These are phyloP conservation scores for Hypocreales sp. DNA, from an alignment of 2,329 filamentous ascomycete species.

Conservation along the genomic window DNA sequence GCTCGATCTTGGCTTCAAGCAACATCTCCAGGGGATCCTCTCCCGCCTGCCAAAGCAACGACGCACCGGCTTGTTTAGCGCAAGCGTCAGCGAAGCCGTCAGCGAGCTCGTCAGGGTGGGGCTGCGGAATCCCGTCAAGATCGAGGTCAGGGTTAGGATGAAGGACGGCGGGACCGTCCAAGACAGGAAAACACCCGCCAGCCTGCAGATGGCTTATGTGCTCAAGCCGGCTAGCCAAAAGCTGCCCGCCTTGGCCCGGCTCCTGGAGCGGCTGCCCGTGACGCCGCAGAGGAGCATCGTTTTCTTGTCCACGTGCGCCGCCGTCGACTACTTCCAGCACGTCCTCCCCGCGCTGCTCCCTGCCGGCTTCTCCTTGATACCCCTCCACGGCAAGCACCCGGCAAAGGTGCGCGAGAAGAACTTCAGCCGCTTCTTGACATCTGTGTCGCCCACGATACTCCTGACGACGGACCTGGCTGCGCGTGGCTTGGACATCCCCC, in stretches of 20 bases:
- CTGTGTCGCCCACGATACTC: constrained; percentile 62
- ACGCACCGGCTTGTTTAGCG: constrained; percentile 85
- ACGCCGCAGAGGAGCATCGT: constrained; percentile 74
- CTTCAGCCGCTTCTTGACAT: constrained; percentile 63
- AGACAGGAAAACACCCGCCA: constrained; percentile 80
- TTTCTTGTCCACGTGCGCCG: constrained; percentile 86
- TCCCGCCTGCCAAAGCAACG: constrained; percentile 79
- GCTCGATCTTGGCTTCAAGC: constrained; percentile 86
- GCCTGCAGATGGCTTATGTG: constrained; percentile 82
- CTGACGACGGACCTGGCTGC: constrained; percentile 89
- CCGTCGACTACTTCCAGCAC: constrained; percentile 86
- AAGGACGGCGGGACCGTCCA: constrained; percentile 49
- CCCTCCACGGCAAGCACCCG: constrained; percentile 84
- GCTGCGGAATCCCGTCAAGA: constrained; percentile 84
- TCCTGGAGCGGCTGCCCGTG: constrained; percentile 56
- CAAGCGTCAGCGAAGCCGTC: constrained; percentile 89
- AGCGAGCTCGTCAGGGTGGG: constrained; percentile 86
- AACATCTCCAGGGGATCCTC: constrained; percentile 75
- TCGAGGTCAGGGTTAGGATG: constrained; percentile 80
- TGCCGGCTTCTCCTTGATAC: constrained; percentile 51
- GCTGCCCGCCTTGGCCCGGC: constrained; percentile 53
- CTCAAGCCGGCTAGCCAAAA: constrained; percentile 64
- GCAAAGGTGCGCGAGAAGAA: constrained; percentile 80
- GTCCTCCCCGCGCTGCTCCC: constrained; percentile 62
- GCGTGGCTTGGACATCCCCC: constrained; percentile 78